Conservation (phyloP, 1,139 yeast species). For the Geotrichum fermentans region DNA sequence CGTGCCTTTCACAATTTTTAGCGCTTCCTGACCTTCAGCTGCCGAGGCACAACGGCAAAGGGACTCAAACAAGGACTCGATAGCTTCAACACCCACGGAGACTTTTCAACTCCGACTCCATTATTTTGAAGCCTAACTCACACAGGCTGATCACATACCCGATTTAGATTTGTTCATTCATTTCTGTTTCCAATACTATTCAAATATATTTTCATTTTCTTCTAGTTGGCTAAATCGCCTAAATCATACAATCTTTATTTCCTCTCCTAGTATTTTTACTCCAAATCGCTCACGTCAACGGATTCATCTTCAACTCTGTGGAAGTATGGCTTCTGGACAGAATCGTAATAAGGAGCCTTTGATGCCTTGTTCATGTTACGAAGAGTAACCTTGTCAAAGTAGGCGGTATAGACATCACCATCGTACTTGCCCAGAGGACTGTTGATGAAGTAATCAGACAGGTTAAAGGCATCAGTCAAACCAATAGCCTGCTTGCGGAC, state of each 20-base stretch:
- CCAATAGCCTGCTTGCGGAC: constrained; percentile 69
- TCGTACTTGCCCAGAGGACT: constrained; percentile 80
- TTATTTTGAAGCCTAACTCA: not conserved
- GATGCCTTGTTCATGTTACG: constrained; percentile 33
- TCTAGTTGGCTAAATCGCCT: too few species aligned
- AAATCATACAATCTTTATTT: too few species aligned
- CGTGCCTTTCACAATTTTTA: too few species aligned
- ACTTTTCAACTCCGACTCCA: not conserved
- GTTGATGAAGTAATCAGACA: constrained; percentile 78
- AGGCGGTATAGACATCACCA: constrained; percentile 83
- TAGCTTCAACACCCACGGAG: too few species aligned
- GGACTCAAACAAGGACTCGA: too few species aligned
- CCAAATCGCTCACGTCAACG: constrained; percentile 11
- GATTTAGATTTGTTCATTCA: not conserved
- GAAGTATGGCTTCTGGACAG: constrained; percentile 41
- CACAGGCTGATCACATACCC: not conserved
- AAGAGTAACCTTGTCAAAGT: constrained; percentile 42
- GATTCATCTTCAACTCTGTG: constrained; percentile 27
- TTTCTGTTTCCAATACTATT: not conserved
- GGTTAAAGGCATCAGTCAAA: constrained; percentile 83
- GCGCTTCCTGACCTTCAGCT: too few species aligned
- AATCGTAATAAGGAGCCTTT: constrained; percentile 41
- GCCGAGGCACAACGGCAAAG: too few species aligned
- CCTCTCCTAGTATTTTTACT: constrained; percentile 1
- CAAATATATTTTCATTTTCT: not conserved